Conservation (phyloP, 2,329 filamentous ascomycete species). For the Grosmannia penicillata region DNA sequence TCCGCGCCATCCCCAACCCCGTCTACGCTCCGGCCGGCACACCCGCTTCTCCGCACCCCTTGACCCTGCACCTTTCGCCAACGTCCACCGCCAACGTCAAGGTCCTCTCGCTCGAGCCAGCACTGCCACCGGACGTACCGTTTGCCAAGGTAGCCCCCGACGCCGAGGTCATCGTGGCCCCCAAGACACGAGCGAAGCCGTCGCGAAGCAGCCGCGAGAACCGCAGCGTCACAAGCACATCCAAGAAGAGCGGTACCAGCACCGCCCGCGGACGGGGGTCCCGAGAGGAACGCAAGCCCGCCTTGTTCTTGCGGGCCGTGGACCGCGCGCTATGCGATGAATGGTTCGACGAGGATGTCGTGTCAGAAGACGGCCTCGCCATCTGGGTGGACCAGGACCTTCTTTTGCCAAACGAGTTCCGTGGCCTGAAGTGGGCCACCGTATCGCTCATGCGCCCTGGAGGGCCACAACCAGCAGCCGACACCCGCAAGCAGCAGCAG, state of each 20-base stretch:
- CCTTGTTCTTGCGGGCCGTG: constrained; percentile 67
- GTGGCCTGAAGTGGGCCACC: constrained; percentile 60
- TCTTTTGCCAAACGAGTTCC: constrained; percentile 54
- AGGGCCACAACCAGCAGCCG: constrained; percentile 47
- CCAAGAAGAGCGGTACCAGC: constrained; percentile 66
- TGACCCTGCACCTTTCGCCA: constrained; percentile 86
- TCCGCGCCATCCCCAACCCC: constrained; percentile 87
- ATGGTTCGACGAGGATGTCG: constrained; percentile 60
- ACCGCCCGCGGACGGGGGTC: constrained; percentile 35
- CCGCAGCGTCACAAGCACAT: constrained; percentile 65
- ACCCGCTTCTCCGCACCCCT: constrained; percentile 48
- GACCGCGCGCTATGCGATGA: constrained; percentile 55
- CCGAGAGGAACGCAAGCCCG: constrained; percentile 51
- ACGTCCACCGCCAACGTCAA: constrained; percentile 90
- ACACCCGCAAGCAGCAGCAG: constrained; percentile 37
- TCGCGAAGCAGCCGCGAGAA: constrained; percentile 55
- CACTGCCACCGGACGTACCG: constrained; percentile 48
- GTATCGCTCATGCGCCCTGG: constrained; percentile 81
- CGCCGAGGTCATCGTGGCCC: constrained; percentile 92
- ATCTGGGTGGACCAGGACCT: constrained; percentile 79
- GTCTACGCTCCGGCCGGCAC: constrained; percentile 51
- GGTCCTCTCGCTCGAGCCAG: constrained; percentile 68
- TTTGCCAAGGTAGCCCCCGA: constrained; percentile 91
- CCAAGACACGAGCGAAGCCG: constrained; percentile 67
- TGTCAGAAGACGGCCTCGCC: constrained; percentile 33